Evolutionary conservation across 176 grass and related monocot genomes (phyloP).

Genomic region (Zoysia japonica): DNA sequence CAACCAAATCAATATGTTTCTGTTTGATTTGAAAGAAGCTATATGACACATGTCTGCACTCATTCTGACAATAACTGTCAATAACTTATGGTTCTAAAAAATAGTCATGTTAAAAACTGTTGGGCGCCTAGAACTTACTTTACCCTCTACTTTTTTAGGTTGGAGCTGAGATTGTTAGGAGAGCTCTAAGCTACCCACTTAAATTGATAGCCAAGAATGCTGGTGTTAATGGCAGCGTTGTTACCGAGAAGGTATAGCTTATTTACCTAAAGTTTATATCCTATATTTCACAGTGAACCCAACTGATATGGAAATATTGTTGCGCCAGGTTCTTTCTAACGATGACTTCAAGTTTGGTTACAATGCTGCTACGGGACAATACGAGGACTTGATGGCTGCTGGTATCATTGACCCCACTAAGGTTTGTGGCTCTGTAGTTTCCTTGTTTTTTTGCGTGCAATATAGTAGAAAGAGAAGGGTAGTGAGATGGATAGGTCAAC

Average conservation of each 20-base stretch:
- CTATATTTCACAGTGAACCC: not conserved
- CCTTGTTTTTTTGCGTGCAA: not conserved
- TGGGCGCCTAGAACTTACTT: slow-evolving; percentile 2
- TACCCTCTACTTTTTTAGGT: slow-evolving; percentile 50
- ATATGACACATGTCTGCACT: not conserved
- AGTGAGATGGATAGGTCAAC: not conserved
- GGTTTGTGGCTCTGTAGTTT: slow-evolving; percentile 43
- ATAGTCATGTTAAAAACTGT: not conserved
- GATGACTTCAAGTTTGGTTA: slow-evolving; percentile 86
- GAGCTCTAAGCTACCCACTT: slow-evolving; percentile 89
- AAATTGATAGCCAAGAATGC: slow-evolving; percentile 99
- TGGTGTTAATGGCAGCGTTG: slow-evolving; percentile 94
- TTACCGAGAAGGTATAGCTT: slow-evolving; percentile 73
- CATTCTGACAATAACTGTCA: too few relatives aligned
- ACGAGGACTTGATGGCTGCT: slow-evolving; percentile 98
- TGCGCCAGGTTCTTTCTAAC: slow-evolving; percentile 69
- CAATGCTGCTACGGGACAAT: slow-evolving; percentile 91
- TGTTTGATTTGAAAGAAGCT: not conserved
- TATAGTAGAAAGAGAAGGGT: too few relatives aligned
- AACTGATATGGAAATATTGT: slow-evolving; percentile 14
- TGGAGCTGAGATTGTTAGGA: slow-evolving; percentile 92
- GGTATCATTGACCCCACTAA: slow-evolving; percentile 99
- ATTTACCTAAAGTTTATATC: not conserved
- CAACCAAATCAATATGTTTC: not conserved
- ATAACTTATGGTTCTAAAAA: not conserved